Evolutionary conservation across 2,329 filamentous ascomycete genomes (phyloP), one percentile per base, ranked within the genome.

Genomic region (Alternaria longipes): DNA sequence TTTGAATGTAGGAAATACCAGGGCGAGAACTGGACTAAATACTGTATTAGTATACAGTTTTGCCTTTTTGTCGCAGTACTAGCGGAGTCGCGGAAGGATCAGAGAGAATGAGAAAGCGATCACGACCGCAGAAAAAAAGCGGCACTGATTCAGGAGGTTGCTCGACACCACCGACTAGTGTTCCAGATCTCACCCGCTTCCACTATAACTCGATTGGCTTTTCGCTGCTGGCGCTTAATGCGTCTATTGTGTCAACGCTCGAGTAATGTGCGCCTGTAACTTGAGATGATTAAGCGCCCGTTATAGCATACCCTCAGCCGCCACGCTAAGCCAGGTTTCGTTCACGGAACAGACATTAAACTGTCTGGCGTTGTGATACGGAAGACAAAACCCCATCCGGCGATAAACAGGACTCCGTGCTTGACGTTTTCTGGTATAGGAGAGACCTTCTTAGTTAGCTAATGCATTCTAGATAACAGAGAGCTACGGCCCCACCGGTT

Each of bases 1-100:
- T 24, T 52, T 58, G 1, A n/a, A 58, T 24, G 18, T 30, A 14
- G 40, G 47, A 52, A 52, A 32, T 52, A 52, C 47, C 2, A 46
- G n/a, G 12, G 40, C 41, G 41, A 12, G 36, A 41, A 57, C 30
- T 46, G 6, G 22, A 38, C 28, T 57, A 57, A 52, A 57, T 57
- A 57, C 38, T 52, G 8, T 30, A 26, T 24, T 45, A 8, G 28
- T 45, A 54, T 12, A 45, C 5, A 30, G n/a, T 40, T 57, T 52
- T 57, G 5, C 5, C 12, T 22, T 49, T 38, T 38, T 24, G 20
- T 45, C n/a, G 11, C 20, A 54, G n/a, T 40, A 55, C 22, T 12
- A 8, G n/a, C n/a, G n/a, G 3, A 40, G 24, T 40, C 8, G 32
- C 8, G 18, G 22, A 44, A 56, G 14, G 36, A 56, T 44, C 16